phyloP scores from a whole-genome alignment of 345 rosid genomes.

The Salix purpurea region DNA sequence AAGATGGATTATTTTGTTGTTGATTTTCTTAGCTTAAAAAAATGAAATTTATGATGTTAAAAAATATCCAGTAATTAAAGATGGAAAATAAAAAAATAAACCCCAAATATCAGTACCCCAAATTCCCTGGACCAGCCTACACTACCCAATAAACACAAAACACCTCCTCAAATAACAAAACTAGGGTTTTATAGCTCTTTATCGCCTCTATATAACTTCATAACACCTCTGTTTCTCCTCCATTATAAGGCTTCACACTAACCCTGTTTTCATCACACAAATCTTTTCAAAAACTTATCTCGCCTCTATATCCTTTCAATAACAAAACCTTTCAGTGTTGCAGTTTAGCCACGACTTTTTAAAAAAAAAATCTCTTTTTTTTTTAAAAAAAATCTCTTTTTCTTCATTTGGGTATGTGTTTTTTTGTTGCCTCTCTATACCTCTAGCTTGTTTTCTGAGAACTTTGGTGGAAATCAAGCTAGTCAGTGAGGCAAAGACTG shows the following conservation, averaged over 20 bases:
- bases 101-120: too few relatives aligned
- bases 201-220: background rate
- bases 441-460: slow-evolving; percentile 47
- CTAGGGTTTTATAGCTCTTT: background rate
- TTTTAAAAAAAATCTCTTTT: too few relatives aligned
- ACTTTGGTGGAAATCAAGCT: slow-evolving; percentile 31
- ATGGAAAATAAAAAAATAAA: too few relatives aligned
- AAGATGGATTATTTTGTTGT: too few relatives aligned
- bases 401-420: background rate
- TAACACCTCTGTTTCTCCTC: background rate
- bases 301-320: too few relatives aligned
- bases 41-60: too few relatives aligned
- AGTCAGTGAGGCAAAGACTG: slow-evolving; percentile 50
- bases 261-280: background rate
- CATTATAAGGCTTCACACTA: background rate
- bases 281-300: background rate
- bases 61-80: too few relatives aligned
- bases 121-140: too few relatives aligned
- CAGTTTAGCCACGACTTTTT: too few relatives aligned
- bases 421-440: slow-evolving; percentile 38
- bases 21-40: too few relatives aligned
- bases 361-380: background rate
- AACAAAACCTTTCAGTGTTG: too few relatives aligned
- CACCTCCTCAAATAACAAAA: background rate
- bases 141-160: too few relatives aligned